A percentile compares a stretch with the other conserved stretches of the same genome.
Conservation (phyloP, 805 yeast genomes). For the Wickerhamiella slavikovae region DNA sequence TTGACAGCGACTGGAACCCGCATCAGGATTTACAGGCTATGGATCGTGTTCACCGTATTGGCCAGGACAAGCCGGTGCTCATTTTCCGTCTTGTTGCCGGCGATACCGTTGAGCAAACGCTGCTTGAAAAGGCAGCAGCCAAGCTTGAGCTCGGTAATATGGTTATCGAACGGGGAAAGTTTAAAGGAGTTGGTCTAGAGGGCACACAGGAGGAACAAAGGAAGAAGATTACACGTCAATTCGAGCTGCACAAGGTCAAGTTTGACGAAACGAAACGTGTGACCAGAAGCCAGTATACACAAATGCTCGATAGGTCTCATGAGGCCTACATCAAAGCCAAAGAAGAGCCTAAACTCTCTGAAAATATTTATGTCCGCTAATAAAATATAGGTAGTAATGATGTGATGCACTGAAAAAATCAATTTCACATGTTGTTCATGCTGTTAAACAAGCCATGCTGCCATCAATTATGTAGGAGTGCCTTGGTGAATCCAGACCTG, state of each 20-base stretch:
- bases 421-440: too few species aligned
- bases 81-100: slow-evolving; percentile 58
- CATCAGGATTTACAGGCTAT: slow-evolving; percentile 93
- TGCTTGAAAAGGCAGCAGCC: slow-evolving; percentile 57
- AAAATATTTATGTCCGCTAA: slow-evolving; percentile 3
- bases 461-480: too few species aligned
- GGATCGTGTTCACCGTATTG: slow-evolving; percentile 87
- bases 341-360: slow-evolving; percentile 5
- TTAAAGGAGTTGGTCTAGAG: slow-evolving; percentile 12
- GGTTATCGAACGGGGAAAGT: slow-evolving; percentile 43
- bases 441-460: too few species aligned
- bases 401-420: too few species aligned
- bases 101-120: slow-evolving; percentile 66
- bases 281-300: slow-evolving; percentile 6
- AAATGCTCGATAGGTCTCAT: slow-evolving; percentile 10
- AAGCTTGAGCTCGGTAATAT: slow-evolving; percentile 62
- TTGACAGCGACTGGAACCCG: slow-evolving; percentile 95
- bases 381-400: too few species aligned
- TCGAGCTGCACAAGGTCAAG: slow-evolving; percentile 25
- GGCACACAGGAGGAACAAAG: slow-evolving; percentile 7
- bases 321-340: slow-evolving; percentile 9
- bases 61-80: slow-evolving; percentile 68
- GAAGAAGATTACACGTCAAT: slow-evolving; percentile 7
- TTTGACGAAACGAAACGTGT: slow-evolving; percentile 12
- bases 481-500: too few species aligned